Conservation (phyloP, 192 early-diverging fungal genomes). For the Geranomyces michiganensis region DNA sequence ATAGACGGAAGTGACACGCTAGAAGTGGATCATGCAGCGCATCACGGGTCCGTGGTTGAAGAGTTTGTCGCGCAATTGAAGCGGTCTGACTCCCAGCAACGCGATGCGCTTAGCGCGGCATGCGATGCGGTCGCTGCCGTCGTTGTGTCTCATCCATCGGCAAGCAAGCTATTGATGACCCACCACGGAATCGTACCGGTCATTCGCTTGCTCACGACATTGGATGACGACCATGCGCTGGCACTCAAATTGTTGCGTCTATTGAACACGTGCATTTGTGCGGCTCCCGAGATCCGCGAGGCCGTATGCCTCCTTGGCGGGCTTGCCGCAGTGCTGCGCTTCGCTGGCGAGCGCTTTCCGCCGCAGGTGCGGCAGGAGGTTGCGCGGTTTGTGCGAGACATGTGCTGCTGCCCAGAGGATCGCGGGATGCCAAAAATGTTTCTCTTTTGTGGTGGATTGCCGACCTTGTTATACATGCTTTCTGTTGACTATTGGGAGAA, state of each 20-base stretch:
- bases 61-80: background rate
- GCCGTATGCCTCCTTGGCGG: slow-evolving; percentile 59
- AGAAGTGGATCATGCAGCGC: background rate
- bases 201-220: background rate
- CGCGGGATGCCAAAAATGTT: slow-evolving; percentile 60
- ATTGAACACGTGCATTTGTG: background rate
- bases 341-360: slow-evolving; percentile 44
- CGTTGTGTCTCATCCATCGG: background rate
- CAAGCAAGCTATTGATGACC: slow-evolving; percentile 20
- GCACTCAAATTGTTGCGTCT: background rate
- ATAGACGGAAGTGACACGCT: background rate
- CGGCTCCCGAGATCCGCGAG: slow-evolving; percentile 43
- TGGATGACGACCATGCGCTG: background rate
- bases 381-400: slow-evolving; percentile 52
- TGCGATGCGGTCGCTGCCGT: background rate
- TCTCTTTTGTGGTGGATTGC: slow-evolving; percentile 58
- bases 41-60: background rate
- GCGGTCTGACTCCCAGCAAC: background rate
- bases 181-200: slow-evolving; percentile 24
- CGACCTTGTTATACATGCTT: slow-evolving; percentile 53
- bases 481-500: slow-evolving; percentile 48
- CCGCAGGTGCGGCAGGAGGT: slow-evolving; percentile 31
- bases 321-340: slow-evolving; percentile 50
- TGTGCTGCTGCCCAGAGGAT: slow-evolving; percentile 47
- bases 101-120: background rate